A percentile compares a stretch with the other conserved stretches of the same genome.
These are phyloP conservation scores for Exophiala spinifera DNA, from an alignment of 2,329 filamentous ascomycete species.

Conservation along the genomic window DNA sequence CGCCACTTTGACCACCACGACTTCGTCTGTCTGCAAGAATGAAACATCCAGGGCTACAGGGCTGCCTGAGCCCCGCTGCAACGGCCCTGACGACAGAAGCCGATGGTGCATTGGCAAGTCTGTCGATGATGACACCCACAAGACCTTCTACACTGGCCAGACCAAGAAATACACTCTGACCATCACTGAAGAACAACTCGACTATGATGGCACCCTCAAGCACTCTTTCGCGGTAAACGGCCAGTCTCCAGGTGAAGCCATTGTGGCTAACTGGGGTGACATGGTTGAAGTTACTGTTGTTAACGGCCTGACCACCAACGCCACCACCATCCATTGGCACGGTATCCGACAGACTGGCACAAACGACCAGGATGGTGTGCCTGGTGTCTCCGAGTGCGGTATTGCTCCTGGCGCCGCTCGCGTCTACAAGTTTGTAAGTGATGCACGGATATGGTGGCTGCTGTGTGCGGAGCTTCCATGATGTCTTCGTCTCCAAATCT, in stretches of 20 bases:
- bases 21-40: neutral
- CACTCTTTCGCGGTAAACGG: constrained; percentile 65
- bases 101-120: constrained; percentile 22
- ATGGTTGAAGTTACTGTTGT: constrained; percentile 53
- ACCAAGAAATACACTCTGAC: constrained; percentile 21
- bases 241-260: constrained; percentile 63
- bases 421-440: constrained; percentile 54
- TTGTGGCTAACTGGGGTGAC: constrained; percentile 64
- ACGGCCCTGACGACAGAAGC: constrained; percentile 18
- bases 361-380: constrained; percentile 57
- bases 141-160: constrained; percentile 11
- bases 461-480: neutral
- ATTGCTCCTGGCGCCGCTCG: constrained; percentile 50
- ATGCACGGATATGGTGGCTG: constrained; percentile 37
- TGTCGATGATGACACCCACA: constrained; percentile 17
- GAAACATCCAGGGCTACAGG: constrained; percentile 1
- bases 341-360: constrained; percentile 58
- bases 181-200: constrained; percentile 9
- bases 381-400: constrained; percentile 51
- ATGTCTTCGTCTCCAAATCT: neutral
- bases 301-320: constrained; percentile 54
- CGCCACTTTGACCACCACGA: neutral
- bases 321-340: constrained; percentile 65
- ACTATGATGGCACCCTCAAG: constrained; percentile 34
- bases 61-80: constrained; percentile 17